These are phyloP conservation scores for Schizopora paradoxa DNA, from an alignment of 1,284 basidiomycete species.

Conservation along the genomic window DNA sequence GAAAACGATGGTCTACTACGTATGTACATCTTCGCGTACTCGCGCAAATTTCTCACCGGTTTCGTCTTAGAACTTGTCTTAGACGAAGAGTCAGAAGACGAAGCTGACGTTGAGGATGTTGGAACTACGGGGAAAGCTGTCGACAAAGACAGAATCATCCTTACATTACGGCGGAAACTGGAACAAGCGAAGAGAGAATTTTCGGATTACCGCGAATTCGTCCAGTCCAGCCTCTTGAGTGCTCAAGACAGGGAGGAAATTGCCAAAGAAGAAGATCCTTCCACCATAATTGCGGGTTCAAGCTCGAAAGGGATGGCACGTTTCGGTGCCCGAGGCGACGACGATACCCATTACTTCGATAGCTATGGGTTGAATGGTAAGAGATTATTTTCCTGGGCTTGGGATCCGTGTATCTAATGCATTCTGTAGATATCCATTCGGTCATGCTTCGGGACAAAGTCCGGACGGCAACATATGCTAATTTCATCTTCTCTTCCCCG, in stretches of 20 bases:
- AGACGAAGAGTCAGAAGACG: slow-evolving; percentile 71
- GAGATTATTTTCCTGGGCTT: slow-evolving; percentile 19
- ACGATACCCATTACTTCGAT: slow-evolving; percentile 93
- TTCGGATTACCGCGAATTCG: slow-evolving; percentile 51
- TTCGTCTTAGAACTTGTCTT: slow-evolving; percentile 45
- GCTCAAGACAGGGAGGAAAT: slow-evolving; percentile 42
- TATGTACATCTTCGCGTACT: slow-evolving; percentile 34
- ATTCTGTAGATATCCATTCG: slow-evolving; percentile 61
- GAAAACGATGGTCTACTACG: slow-evolving; percentile 87
- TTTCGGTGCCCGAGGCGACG: slow-evolving; percentile 47
- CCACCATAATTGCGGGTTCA: slow-evolving; percentile 30
- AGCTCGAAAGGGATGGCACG: slow-evolving; percentile 24
- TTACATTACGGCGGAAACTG: slow-evolving; percentile 48
- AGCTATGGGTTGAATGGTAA: slow-evolving; percentile 89
- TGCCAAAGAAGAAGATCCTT: slow-evolving; percentile 37
- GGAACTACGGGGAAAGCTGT: slow-evolving; percentile 22
- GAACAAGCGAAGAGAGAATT: slow-evolving; percentile 48
- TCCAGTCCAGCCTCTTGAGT: slow-evolving; percentile 30
- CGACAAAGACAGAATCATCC: slow-evolving; percentile 34
- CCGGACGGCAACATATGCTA: slow-evolving; percentile 88
- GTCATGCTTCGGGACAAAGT: slow-evolving; percentile 86
- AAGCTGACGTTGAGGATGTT: slow-evolving; percentile 29
- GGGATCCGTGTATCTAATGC: neutral
- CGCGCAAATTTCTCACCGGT: slow-evolving; percentile 1
- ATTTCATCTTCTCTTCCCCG: slow-evolving; percentile 87